phyloP scores from a whole-genome alignment of 1,284 basidiomycete species.

The Rhodotorula sp. region DNA sequence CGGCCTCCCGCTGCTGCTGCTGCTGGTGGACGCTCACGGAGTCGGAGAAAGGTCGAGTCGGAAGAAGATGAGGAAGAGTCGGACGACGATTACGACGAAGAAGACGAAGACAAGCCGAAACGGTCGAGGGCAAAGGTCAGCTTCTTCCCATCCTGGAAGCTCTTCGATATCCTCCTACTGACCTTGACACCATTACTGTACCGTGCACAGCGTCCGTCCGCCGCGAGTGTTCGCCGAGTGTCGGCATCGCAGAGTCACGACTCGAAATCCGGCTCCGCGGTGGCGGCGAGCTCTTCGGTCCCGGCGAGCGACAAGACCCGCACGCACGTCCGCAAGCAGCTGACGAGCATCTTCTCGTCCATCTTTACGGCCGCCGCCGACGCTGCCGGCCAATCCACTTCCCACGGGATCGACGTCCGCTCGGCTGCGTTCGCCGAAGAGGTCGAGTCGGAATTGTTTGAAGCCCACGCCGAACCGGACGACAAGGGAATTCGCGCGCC shows the following conservation, averaged over 20 bases:
- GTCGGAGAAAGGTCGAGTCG: slow-evolving; percentile 4
- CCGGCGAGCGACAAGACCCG: slow-evolving; percentile 33
- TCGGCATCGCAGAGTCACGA: not conserved
- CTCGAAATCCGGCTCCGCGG: not conserved
- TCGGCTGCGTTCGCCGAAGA: slow-evolving; percentile 36
- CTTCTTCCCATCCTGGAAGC: not conserved
- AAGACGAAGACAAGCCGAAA: slow-evolving; percentile 10
- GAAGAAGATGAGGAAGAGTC: slow-evolving; percentile 16
- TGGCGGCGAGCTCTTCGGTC: not conserved
- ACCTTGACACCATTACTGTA: no score
- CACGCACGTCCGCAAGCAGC: slow-evolving; percentile 32
- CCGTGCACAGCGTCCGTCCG: not conserved
- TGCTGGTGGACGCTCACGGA: not conserved
- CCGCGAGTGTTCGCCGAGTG: not conserved
- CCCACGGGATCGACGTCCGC: slow-evolving; percentile 26
- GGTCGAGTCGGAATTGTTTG: slow-evolving; percentile 42
- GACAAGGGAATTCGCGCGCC: slow-evolving; percentile 32
- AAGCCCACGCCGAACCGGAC: slow-evolving; percentile 40
- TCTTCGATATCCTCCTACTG: not conserved
- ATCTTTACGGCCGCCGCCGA: slow-evolving; percentile 27
- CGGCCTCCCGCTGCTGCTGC: not conserved
- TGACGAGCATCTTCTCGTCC: slow-evolving; percentile 33
- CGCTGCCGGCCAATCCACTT: not conserved
- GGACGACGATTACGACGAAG: slow-evolving; percentile 18
- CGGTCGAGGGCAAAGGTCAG: slow-evolving; percentile 12